These are phyloP conservation scores for Penicillium digitatum DNA, from an alignment of 2,329 filamentous ascomycete species.

Conservation along the genomic window DNA sequence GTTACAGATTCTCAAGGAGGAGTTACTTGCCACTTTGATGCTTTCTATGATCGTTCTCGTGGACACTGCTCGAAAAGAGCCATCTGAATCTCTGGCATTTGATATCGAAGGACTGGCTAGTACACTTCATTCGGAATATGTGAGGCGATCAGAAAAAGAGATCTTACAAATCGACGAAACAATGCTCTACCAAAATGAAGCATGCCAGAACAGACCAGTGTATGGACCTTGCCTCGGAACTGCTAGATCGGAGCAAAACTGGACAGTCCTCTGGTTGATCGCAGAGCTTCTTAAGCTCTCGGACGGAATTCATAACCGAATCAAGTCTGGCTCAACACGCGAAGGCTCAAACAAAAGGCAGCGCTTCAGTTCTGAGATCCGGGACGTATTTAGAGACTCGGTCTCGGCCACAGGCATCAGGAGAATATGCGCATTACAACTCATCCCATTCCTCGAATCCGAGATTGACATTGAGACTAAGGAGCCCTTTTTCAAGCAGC, in stretches of 20 bases:
- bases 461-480: slow-evolving; percentile 52
- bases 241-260: slow-evolving; percentile 38
- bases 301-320: slow-evolving; percentile 22
- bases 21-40: slow-evolving; percentile 70
- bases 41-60: slow-evolving; percentile 60
- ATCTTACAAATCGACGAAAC: slow-evolving; percentile 77
- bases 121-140: slow-evolving; percentile 73
- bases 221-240: slow-evolving; percentile 38
- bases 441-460: slow-evolving; percentile 50
- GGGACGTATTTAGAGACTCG: slow-evolving; percentile 38
- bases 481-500: slow-evolving; percentile 53
- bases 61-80: slow-evolving; percentile 37
- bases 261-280: slow-evolving; percentile 40
- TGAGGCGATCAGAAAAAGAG: slow-evolving; percentile 64
- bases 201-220: slow-evolving; percentile 36
- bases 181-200: slow-evolving; percentile 46
- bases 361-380: slow-evolving; percentile 34
- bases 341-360: slow-evolving; percentile 34
- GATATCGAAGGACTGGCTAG: slow-evolving; percentile 65
- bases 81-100: slow-evolving; percentile 37
- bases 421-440: slow-evolving; percentile 52
- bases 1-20: slow-evolving; percentile 64
- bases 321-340: slow-evolving; percentile 8
- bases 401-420: slow-evolving; percentile 35
- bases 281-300: slow-evolving; percentile 41